Evolutionary conservation across 2,329 filamentous ascomycete genomes (phyloP), one percentile per base, ranked within the genome.

Genomic region (Pseudocercospora fijiensis): DNA sequence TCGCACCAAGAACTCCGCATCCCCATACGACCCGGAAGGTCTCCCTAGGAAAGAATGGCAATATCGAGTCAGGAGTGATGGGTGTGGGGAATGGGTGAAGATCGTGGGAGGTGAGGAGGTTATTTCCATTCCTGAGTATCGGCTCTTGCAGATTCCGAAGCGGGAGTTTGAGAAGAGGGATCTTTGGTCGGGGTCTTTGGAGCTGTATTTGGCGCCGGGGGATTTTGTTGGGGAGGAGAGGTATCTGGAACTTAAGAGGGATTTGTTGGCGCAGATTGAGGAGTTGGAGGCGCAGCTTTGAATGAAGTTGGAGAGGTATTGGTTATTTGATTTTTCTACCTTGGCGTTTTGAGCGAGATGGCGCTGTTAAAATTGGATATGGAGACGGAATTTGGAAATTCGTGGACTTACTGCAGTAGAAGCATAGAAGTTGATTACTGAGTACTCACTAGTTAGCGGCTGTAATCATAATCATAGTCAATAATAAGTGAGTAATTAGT

Each of bases 141-240:
- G 57, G n/a, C 22, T 60, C 16, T 43, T 60, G 2, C 18, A 63
- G 1, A 60, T 63, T 13, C 26, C 24, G 8, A 60, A 63, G 43
- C 49, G 18, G 41, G 47, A 60, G 3, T 63, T 56, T 24, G 61
- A 57, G 20, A 57, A 60, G 18, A 58, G 60, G 18, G 41, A 63
- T n/a, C 51, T 63, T 4, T 63, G 61, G 61, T 63, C 61, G 6
- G 61, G 61, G 18, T 60, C 57, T 30, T 26, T 63, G 61, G 61
- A 63, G 28, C 24, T 11, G n/a, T 60, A 47, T 26, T 26, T 63
- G 16, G 61, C 61, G 10, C 61, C 61, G 6, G 24, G 45, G 27
- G 61, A 63, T 28, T 7, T 63, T 18, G 18, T 63, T 11, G 61
- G 61, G 10, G 18, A n/a, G 7, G 30, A 56, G 28, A 7, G 30